Evolutionary conservation across 225 moss, liverwort and hornwort species (phyloP).

Genomic region (Polytrichum commune): DNA sequence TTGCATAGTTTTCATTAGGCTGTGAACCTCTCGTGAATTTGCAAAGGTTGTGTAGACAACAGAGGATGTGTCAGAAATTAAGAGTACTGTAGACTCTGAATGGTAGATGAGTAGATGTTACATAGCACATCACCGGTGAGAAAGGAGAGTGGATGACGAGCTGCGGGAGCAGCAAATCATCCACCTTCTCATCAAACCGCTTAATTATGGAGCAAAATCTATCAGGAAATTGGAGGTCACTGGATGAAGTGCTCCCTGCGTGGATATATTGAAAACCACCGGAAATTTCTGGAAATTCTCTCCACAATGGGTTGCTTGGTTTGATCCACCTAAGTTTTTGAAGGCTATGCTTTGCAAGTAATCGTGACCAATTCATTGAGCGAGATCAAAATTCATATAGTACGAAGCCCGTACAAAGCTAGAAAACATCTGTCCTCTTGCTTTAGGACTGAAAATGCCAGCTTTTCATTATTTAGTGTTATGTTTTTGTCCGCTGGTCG

Average conservation of each 20-base stretch:
- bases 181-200: neutral
- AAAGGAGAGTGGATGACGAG: neutral
- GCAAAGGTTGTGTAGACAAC: neutral
- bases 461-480: neutral
- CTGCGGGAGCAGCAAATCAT: slow-evolving; percentile 3
- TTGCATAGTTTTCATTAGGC: slow-evolving; percentile 1
- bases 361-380: neutral
- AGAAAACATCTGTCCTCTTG: slow-evolving; percentile 4
- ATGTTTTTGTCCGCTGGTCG: neutral
- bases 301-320: neutral
- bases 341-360: neutral
- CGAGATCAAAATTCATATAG: neutral
- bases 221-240: neutral
- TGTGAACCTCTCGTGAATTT: neutral
- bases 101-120: neutral
- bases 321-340: neutral
- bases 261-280: neutral
- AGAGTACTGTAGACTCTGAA: neutral
- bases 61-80: neutral
- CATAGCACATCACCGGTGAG: neutral
- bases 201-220: neutral
- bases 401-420: neutral
- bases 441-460: neutral
- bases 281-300: neutral
- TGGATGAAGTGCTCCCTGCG: neutral